A percentile compares a stretch with the other conserved stretches of the same genome.
Conservation (phyloP, 2,329 filamentous ascomycete genomes). For the Penicillium verrucosum region DNA sequence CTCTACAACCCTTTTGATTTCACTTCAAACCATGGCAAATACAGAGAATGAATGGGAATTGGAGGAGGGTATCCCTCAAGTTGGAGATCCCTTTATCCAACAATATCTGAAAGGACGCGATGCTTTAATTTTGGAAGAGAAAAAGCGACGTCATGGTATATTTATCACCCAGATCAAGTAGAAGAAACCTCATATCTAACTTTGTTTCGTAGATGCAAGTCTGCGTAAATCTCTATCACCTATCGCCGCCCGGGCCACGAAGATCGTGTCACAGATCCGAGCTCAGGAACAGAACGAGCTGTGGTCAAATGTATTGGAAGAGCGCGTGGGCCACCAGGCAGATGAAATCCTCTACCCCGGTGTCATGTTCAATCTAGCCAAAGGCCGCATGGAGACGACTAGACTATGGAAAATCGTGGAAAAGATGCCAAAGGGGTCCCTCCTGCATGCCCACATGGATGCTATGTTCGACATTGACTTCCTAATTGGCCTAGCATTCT, state of each 20-base stretch:
- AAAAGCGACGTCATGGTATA: slow-evolving; percentile 73
- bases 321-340: slow-evolving; percentile 60
- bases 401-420: slow-evolving; percentile 81
- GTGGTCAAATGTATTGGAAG: slow-evolving; percentile 73
- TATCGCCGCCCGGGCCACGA: slow-evolving; percentile 71
- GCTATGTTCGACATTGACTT: slow-evolving; percentile 88
- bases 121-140: slow-evolving; percentile 74
- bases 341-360: slow-evolving; percentile 72
- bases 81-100: slow-evolving; percentile 71
- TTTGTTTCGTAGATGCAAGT: slow-evolving; percentile 23
- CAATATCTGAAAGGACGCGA: slow-evolving; percentile 75
- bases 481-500: slow-evolving; percentile 68
- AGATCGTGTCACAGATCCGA: slow-evolving; percentile 76
- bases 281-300: slow-evolving; percentile 70
- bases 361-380: slow-evolving; percentile 90
- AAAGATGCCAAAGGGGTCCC: slow-evolving; percentile 77
- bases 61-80: slow-evolving; percentile 46
- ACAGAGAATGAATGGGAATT: slow-evolving; percentile 31
- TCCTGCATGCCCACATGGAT: slow-evolving; percentile 75
- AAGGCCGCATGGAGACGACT: slow-evolving; percentile 79
- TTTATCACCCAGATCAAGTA: slow-evolving; percentile 13
- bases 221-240: slow-evolving; percentile 62
- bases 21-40: slow-evolving; percentile 14
- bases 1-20: background rate
- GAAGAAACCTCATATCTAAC: slow-evolving; percentile 1